Conservation (phyloP, 2,329 filamentous ascomycete species). For the Botryotinia globosa region DNA sequence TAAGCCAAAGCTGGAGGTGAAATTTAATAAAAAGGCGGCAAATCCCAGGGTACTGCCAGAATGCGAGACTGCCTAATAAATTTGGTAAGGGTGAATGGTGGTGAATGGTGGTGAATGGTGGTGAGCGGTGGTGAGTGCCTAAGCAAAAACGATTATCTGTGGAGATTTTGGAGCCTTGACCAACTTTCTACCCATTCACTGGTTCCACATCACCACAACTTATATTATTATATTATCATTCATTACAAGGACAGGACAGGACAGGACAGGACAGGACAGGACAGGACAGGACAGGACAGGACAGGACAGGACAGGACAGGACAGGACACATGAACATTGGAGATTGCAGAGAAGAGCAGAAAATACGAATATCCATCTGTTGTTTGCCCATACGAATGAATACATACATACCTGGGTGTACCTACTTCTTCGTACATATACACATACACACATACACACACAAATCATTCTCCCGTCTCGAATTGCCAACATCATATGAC, state of each 20-base stretch:
- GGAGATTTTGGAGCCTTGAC: slow-evolving; percentile 1
- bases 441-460: not conserved
- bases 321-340: not conserved
- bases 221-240: not conserved
- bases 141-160: not conserved
- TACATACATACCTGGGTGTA: not conserved
- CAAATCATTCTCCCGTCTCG: not conserved
- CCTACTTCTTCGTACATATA: not conserved
- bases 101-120: not conserved
- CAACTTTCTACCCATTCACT: not conserved
- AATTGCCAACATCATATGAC: not conserved
- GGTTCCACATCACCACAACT: not conserved
- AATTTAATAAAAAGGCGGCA: slow-evolving; percentile 7
- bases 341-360: not conserved
- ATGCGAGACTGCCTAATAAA: not conserved
- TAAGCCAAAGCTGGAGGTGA: slow-evolving; percentile 4
- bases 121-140: not conserved
- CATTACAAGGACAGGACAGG: not conserved
- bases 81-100: not conserved
- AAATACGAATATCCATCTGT: not conserved
- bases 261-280: too few relatives aligned
- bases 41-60: not conserved
- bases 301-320: not conserved
- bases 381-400: too few relatives aligned
- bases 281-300: too few relatives aligned